phyloP scores from a whole-genome alignment of 23 red algal species.

The Gracilaria vermiculophylla region DNA sequence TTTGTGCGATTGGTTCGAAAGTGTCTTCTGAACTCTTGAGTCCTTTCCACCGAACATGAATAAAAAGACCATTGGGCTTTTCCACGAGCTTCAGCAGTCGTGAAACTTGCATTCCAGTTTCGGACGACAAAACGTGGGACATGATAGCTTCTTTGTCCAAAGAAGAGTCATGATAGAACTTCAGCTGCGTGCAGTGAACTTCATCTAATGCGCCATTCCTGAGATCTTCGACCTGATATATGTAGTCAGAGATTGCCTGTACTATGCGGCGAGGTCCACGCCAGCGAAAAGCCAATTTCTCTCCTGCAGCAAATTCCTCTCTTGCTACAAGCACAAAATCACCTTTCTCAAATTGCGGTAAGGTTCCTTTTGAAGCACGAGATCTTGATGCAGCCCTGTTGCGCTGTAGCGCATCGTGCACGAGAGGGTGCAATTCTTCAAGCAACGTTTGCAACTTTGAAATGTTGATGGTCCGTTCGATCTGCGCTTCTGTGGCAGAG shows the following conservation, averaged over 20 bases:
- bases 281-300: neutral
- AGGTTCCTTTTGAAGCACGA: neutral
- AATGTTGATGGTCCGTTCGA: neutral
- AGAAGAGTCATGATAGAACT: slow-evolving; percentile 37
- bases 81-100: too few species aligned
- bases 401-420: neutral
- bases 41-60: too few species aligned
- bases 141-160: too few species aligned
- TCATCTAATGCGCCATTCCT: neutral
- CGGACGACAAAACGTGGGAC: too few species aligned
- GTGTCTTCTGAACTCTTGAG: too few species aligned
- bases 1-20: too few species aligned
- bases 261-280: slow-evolving; percentile 7
- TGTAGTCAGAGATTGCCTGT: neutral
- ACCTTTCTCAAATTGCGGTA: neutral
- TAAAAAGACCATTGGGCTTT: too few species aligned
- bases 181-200: neutral
- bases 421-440: neutral
- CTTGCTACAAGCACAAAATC: slow-evolving; percentile 3
- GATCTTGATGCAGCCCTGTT: neutral
- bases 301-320: neutral
- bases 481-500: slow-evolving; percentile 5
- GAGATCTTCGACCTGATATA: slow-evolving; percentile 3
- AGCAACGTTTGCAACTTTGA: neutral
- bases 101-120: too few species aligned